Evolutionary conservation across 2,329 filamentous ascomycete species (phyloP).

Genomic region (Aspergillus sp.): DNA sequence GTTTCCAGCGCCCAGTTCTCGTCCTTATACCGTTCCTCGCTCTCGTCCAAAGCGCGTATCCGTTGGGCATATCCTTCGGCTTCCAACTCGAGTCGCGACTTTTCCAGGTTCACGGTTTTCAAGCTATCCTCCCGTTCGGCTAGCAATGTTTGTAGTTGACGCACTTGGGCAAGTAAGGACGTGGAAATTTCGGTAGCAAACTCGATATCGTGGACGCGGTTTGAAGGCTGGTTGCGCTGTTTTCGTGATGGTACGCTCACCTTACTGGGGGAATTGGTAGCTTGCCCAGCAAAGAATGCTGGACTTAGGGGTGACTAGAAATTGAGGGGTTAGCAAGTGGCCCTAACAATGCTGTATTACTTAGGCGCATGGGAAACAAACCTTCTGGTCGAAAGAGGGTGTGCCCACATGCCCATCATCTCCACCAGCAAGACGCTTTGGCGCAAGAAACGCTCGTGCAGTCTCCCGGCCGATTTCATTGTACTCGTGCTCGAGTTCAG

Average conservation of each 20-base stretch:
- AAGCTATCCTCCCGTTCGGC: conserved; percentile 85
- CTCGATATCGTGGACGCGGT: conserved; percentile 90
- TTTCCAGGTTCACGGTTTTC: conserved; percentile 71
- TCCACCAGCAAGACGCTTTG: conserved; percentile 73
- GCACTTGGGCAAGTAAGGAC: conserved; percentile 88
- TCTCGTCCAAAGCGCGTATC: conserved; percentile 82
- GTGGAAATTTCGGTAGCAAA: conserved; percentile 98
- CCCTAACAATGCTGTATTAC: background rate
- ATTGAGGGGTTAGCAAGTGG: background rate
- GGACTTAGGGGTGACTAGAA: conserved; percentile 67
- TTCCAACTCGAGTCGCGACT: conserved; percentile 78
- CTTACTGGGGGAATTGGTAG: conserved; percentile 84
- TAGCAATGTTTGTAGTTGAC: conserved; percentile 81
- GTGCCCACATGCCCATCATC: conserved; percentile 53
- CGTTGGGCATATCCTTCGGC: conserved; percentile 76
- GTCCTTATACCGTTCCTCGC: conserved; percentile 93
- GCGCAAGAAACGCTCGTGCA: conserved; percentile 81
- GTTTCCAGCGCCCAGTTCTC: conserved; percentile 98
- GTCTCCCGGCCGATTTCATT: conserved; percentile 90
- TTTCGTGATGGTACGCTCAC: conserved; percentile 82
- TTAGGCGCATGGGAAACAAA: conserved; percentile 24
- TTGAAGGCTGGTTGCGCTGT: conserved; percentile 84
- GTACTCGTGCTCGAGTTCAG: conserved; percentile 90
- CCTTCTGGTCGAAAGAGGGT: conserved; percentile 48
- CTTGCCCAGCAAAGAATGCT: conserved; percentile 79